These are phyloP conservation scores for Pogostemon cablin DNA, from an alignment of 257 asterid species.

Conservation along the genomic window DNA sequence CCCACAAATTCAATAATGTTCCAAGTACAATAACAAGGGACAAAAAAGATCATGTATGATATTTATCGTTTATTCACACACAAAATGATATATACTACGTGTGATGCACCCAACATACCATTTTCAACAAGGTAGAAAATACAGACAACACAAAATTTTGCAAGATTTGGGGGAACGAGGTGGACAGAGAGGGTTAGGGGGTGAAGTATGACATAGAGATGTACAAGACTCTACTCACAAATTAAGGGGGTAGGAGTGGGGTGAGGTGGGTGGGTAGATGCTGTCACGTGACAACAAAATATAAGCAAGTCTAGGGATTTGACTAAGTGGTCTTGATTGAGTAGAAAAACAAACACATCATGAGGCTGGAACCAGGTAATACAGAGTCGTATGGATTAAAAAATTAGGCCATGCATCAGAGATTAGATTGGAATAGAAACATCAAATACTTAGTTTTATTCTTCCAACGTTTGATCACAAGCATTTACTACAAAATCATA, in stretches of 20 bases:
- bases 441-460: conserved; percentile 59
- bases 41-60: background rate
- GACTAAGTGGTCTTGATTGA: conserved; percentile 42
- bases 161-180: conserved; percentile 78
- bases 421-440: conserved; percentile 86
- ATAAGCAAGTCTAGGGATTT: conserved; percentile 45
- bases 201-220: conserved; percentile 36
- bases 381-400: conserved; percentile 37
- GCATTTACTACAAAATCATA: conserved; percentile 52
- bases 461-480: conserved; percentile 47
- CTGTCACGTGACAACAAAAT: conserved; percentile 66
- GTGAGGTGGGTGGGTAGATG: conserved; percentile 29
- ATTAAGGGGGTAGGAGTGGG: background rate
- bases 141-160: conserved; percentile 38
- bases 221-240: conserved; percentile 24
- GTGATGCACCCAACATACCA: background rate
- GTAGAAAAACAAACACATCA: conserved; percentile 49
- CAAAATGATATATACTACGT: background rate
- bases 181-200: background rate
- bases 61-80: background rate
- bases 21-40: too few relatives aligned
- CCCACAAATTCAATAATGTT: too few relatives aligned
- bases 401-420: conserved; percentile 42
- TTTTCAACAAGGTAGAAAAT: background rate
- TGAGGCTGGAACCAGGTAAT: conserved; percentile 62